These are phyloP conservation scores for Penicillium sp. DNA, from an alignment of 2,329 filamentous ascomycete genomes.

Conservation along the genomic window DNA sequence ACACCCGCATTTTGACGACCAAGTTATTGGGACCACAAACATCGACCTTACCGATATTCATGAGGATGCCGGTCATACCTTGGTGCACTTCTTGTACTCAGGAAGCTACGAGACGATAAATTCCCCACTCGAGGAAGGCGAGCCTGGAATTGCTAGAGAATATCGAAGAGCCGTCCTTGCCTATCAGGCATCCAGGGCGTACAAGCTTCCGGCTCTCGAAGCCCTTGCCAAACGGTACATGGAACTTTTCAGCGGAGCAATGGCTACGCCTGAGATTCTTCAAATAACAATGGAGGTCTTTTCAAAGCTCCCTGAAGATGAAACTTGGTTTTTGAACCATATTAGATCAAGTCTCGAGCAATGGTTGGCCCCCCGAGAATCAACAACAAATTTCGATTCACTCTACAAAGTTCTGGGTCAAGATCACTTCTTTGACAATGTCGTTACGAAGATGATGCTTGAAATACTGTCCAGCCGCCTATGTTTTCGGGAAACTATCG, in stretches of 20 bases:
- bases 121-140: constrained; percentile 2
- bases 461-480: constrained; percentile 11
- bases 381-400: not conserved
- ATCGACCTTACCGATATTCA: not conserved
- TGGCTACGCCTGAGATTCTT: constrained; percentile 14
- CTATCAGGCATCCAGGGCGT: constrained; percentile 25
- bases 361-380: not conserved
- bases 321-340: constrained; percentile 15
- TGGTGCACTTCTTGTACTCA: constrained; percentile 1
- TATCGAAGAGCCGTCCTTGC: constrained; percentile 19
- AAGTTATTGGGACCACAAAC: not conserved
- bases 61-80: constrained; percentile 2
- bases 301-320: constrained; percentile 13
- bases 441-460: constrained; percentile 12
- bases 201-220: constrained; percentile 13
- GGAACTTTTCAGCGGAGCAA: constrained; percentile 14
- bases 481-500: not conserved
- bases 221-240: constrained; percentile 15
- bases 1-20: not conserved
- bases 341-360: constrained; percentile 5
- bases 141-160: constrained; percentile 13
- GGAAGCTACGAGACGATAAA: constrained; percentile 5
- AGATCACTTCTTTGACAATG: constrained; percentile 14
- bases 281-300: constrained; percentile 9
- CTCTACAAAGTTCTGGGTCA: constrained; percentile 11